Conservation (phyloP, 306 rosid species). For the Gastrolobium bilobum region DNA sequence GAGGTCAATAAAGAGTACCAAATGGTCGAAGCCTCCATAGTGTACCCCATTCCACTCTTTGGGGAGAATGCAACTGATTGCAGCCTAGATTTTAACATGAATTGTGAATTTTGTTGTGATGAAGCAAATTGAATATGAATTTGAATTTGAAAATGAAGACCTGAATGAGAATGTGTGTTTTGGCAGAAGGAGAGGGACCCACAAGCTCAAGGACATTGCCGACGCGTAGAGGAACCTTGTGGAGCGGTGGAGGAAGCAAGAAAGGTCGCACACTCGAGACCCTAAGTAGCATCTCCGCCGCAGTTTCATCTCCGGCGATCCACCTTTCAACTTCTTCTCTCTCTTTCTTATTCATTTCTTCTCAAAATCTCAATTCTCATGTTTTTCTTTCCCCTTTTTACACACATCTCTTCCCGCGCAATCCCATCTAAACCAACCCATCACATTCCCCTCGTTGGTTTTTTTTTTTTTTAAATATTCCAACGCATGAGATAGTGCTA, state of each 20-base stretch:
- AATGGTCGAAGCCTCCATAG: conserved; percentile 76
- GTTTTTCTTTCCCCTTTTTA: no score
- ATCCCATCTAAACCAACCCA: no score
- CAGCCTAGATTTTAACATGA: conserved; percentile 53
- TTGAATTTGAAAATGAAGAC: conserved; percentile 7
- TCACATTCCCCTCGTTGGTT: no score
- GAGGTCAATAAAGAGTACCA: conserved; percentile 77
- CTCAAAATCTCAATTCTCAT: not conserved
- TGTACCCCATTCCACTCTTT: conserved; percentile 72
- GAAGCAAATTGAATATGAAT: not conserved
- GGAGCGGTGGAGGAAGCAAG: conserved; percentile 76
- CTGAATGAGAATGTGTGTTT: conserved; percentile 80
- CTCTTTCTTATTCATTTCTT: not conserved
- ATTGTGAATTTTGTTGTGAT: not conserved
- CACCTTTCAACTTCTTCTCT: conserved; percentile 46
- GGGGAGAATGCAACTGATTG: conserved; percentile 81
- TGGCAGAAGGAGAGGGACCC: conserved; percentile 91
- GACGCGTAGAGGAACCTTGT: conserved; percentile 78
- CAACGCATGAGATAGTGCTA: no score
- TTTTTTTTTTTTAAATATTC: no score
- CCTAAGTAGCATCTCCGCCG: conserved; percentile 67
- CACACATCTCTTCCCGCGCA: no score
- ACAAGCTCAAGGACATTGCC: conserved; percentile 87
- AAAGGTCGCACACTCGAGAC: conserved; percentile 65
- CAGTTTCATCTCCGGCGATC: conserved; percentile 79